Evolutionary conservation across 257 asterid species (phyloP).

Genomic region (Osmanthus fragrans): DNA sequence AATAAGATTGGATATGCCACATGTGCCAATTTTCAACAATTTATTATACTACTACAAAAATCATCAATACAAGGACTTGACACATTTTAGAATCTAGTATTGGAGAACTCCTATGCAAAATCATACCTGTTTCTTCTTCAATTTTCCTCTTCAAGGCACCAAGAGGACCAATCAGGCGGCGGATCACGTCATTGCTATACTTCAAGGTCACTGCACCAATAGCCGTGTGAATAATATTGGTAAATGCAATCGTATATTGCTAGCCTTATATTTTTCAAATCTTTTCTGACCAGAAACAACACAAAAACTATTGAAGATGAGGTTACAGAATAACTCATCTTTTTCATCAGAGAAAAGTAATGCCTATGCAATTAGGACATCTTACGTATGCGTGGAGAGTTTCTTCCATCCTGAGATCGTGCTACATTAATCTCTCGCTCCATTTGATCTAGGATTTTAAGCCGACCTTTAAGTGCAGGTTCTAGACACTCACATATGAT

Average conservation of each 20-base stretch:
- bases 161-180: constrained; percentile 93
- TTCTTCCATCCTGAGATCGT: constrained; percentile 70
- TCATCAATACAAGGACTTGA: not conserved
- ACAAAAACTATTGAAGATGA: constrained; percentile 14
- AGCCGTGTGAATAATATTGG: constrained; percentile 19
- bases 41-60: not conserved
- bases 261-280: not conserved
- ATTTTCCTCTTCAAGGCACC: constrained; percentile 90
- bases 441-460: constrained; percentile 89
- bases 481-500: constrained; percentile 78
- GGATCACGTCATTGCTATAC: constrained; percentile 83
- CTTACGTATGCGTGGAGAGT: constrained; percentile 75
- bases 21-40: not conserved
- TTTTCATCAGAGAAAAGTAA: not conserved
- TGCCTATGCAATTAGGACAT: constrained; percentile 7
- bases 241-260: constrained; percentile 16
- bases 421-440: constrained; percentile 78
- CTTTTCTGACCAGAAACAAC: constrained; percentile 1
- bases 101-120: constrained; percentile 2
- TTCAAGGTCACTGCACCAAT: constrained; percentile 62
- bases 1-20: not conserved
- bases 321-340: constrained; percentile 5
- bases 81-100: not conserved
- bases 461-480: constrained; percentile 76
- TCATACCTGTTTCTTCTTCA: constrained; percentile 90